These are phyloP conservation scores for Leishmania tarentolae DNA, from an alignment of 208 protist genomes.

Conservation along the genomic window DNA sequence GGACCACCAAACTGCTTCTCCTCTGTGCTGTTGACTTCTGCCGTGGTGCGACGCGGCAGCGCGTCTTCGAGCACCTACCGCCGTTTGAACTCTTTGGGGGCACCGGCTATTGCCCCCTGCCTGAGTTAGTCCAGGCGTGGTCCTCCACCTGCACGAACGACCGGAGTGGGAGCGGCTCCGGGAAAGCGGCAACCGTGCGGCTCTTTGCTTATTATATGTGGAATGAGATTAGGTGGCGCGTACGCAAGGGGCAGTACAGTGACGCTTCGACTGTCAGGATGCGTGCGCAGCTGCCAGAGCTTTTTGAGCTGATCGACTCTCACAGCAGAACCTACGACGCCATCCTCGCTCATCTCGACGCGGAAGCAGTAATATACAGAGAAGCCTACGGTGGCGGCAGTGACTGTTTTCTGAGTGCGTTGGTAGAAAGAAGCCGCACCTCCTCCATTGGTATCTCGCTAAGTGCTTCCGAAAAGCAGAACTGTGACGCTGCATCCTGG, in stretches of 20 bases:
- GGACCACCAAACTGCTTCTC: constrained; percentile 32
- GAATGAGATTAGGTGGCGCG: constrained; percentile 35
- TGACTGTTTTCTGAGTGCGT: neutral
- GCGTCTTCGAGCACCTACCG: constrained; percentile 39
- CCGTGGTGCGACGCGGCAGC: constrained; percentile 17
- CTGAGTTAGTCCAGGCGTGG: constrained; percentile 61
- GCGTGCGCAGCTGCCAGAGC: constrained; percentile 20
- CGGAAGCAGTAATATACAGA: constrained; percentile 8
- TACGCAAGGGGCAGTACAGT: constrained; percentile 27
- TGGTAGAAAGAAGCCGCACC: neutral
- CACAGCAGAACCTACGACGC: constrained; percentile 24
- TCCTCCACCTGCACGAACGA: constrained; percentile 12
- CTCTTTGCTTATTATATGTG: constrained; percentile 29
- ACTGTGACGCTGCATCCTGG: neutral
- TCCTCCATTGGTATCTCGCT: neutral
- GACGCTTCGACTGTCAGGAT: constrained; percentile 11
- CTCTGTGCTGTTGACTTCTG: constrained; percentile 28
- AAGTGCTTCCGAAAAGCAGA: neutral
- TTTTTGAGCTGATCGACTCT: constrained; percentile 18
- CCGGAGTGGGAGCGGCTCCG: neutral
- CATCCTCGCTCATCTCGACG: constrained; percentile 12
- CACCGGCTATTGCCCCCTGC: constrained; percentile 57
- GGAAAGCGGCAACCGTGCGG: constrained; percentile 1
- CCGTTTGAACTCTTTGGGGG: constrained; percentile 63
- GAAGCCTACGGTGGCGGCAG: neutral